phyloP scores from a whole-genome alignment of 352 stramenopile species.

The Discostella stelligera region DNA sequence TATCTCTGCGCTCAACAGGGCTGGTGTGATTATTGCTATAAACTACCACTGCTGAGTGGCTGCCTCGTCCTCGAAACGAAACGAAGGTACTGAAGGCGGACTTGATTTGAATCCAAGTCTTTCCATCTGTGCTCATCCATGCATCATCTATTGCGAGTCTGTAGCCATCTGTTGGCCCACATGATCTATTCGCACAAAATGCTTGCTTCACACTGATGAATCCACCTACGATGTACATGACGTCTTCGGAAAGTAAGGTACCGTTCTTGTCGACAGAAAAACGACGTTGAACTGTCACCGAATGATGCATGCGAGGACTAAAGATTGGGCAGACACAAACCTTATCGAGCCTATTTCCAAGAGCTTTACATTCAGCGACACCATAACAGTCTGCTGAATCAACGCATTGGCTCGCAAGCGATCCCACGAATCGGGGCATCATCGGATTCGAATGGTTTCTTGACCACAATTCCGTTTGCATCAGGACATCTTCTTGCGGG shows the following conservation, averaged over 20 bases:
- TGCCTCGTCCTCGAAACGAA: constrained; percentile 53
- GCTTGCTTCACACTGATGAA: constrained; percentile 67
- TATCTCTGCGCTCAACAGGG: constrained; percentile 25
- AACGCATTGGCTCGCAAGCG: constrained; percentile 47
- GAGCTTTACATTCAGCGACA: constrained; percentile 57
- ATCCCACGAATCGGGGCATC: constrained; percentile 40
- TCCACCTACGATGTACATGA: constrained; percentile 81
- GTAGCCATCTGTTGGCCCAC: constrained; percentile 66
- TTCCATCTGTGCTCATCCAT: constrained; percentile 65
- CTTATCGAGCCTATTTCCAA: constrained; percentile 51
- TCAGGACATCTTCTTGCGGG: constrained; percentile 63
- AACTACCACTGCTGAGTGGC: constrained; percentile 48
- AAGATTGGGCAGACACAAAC: constrained; percentile 83
- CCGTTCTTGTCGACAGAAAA: constrained; percentile 42
- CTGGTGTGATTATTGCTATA: constrained; percentile 18
- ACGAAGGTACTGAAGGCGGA: constrained; percentile 48
- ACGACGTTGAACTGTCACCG: constrained; percentile 65
- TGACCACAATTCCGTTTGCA: constrained; percentile 61
- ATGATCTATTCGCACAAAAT: constrained; percentile 69
- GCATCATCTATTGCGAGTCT: constrained; percentile 64
- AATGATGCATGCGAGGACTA: constrained; percentile 69
- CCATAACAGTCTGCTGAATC: constrained; percentile 77
- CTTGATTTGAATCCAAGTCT: constrained; percentile 63
- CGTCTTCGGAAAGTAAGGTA: constrained; percentile 51
- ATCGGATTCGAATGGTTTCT: constrained; percentile 38